Evolutionary conservation across 345 rosid genomes (phyloP).

Genomic region (Ceriops decandra): DNA sequence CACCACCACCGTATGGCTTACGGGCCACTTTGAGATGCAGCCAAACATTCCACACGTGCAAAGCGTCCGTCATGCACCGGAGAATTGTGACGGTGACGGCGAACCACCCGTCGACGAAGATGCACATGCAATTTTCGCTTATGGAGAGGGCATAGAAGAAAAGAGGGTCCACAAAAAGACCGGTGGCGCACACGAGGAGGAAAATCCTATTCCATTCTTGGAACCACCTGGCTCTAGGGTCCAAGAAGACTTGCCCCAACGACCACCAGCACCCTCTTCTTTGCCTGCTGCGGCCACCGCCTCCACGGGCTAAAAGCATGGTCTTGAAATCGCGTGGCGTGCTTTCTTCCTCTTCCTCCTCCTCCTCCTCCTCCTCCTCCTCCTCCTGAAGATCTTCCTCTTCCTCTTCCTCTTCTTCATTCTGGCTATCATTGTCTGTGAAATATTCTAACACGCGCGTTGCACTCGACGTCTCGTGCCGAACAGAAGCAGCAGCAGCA

Average conservation of each 20-base stretch:
- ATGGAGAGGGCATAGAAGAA: slow-evolving; percentile 80
- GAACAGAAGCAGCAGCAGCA: slow-evolving; percentile 31
- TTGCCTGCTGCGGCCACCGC: slow-evolving; percentile 9
- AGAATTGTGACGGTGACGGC: slow-evolving; percentile 87
- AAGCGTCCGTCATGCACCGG: slow-evolving; percentile 84
- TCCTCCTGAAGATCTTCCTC: slow-evolving; percentile 12
- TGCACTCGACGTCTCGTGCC: slow-evolving; percentile 28
- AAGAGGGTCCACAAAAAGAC: slow-evolving; percentile 89
- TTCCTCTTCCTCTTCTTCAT: slow-evolving; percentile 2
- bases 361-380: slow-evolving; percentile 13
- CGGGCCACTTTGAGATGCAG: slow-evolving; percentile 62
- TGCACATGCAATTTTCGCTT: slow-evolving; percentile 67
- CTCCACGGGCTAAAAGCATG: slow-evolving; percentile 21
- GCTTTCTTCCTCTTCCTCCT: slow-evolving; percentile 27
- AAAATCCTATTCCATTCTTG: slow-evolving; percentile 89
- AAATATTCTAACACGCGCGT: slow-evolving; percentile 26
- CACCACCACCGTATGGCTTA: slow-evolving; percentile 10
- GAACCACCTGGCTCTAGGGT: slow-evolving; percentile 84
- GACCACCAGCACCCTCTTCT: slow-evolving; percentile 35
- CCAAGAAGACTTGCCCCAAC: slow-evolving; percentile 58
- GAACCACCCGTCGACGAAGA: slow-evolving; percentile 87
- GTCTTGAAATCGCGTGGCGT: background rate
- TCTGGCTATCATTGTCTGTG: slow-evolving; percentile 37
- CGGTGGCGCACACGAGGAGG: slow-evolving; percentile 72
- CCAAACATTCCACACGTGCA: slow-evolving; percentile 94